Evolutionary conservation across 371 early-diverging fungal genomes (phyloP).

Genomic region (Saksenaea oblongispora): DNA sequence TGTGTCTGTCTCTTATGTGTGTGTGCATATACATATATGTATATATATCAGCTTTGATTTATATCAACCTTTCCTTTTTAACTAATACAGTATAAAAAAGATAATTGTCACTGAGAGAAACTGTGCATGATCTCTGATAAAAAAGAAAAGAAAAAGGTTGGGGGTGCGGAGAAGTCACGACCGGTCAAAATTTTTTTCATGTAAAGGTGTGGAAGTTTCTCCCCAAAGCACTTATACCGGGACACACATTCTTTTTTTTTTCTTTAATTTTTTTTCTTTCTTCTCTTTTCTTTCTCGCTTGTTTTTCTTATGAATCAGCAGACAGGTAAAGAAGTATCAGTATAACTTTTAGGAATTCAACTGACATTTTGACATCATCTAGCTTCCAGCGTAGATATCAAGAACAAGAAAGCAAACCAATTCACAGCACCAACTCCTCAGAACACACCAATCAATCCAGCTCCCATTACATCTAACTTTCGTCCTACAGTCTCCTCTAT

Average conservation of each 20-base stretch:
- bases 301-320: neutral
- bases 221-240: slow-evolving; percentile 7
- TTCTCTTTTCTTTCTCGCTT: neutral
- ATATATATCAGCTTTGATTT: no score
- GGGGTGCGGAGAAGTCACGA: neutral
- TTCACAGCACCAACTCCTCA: slow-evolving; percentile 70
- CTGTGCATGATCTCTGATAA: neutral
- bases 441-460: slow-evolving; percentile 72
- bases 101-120: neutral
- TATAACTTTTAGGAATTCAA: neutral
- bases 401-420: slow-evolving; percentile 30
- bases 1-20: no score
- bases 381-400: slow-evolving; percentile 22
- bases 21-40: no score
- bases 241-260: neutral
- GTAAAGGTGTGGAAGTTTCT: neutral
- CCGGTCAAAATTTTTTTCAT: neutral
- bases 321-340: neutral
- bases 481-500: slow-evolving; percentile 48
- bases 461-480: slow-evolving; percentile 60
- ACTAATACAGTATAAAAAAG: no score
- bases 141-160: neutral
- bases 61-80: no score
- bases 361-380: neutral
- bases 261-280: neutral